A percentile compares a stretch with the other conserved stretches of the same genome.
Evolutionary conservation across 768 basidiomycete species (phyloP).

Genomic region (Chalciporus chontae): DNA sequence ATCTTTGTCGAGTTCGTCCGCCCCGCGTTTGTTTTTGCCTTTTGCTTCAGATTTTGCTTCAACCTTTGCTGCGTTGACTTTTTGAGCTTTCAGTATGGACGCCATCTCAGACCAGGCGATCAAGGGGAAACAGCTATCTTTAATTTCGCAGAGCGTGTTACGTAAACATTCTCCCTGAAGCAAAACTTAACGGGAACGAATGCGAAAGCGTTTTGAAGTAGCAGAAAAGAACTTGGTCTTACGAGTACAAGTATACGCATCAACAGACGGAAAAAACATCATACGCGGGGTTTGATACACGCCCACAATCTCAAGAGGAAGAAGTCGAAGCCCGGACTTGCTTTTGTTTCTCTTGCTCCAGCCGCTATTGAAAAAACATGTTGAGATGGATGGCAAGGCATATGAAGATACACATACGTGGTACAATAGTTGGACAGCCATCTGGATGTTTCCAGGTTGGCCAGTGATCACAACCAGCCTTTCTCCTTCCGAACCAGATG

Average conservation of each 20-base stretch:
- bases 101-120: conserved; percentile 43
- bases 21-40: conserved; percentile 58
- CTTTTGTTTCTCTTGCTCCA: conserved; percentile 90
- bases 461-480: conserved; percentile 96
- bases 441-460: conserved; percentile 91
- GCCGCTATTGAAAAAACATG: conserved; percentile 45
- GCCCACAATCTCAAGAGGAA: conserved; percentile 23
- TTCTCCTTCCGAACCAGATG: conserved; percentile 79
- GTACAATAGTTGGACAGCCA: conserved; percentile 90
- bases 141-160: no score
- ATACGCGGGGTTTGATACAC: not conserved
- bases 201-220: not conserved
- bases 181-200: not conserved
- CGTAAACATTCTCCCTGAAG: no score
- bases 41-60: conserved; percentile 41
- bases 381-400: conserved; percentile 5
- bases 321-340: conserved; percentile 46
- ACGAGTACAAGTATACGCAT: conserved; percentile 12
- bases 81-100: conserved; percentile 60
- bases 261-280: not conserved
- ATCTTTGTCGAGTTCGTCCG: conserved; percentile 59
- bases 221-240: not conserved
- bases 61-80: conserved; percentile 50
- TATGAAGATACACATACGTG: conserved; percentile 49
- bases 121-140: no score